Conservation (phyloP, 1,284 basidiomycete species). For the Pyrrhoderma noxium region DNA sequence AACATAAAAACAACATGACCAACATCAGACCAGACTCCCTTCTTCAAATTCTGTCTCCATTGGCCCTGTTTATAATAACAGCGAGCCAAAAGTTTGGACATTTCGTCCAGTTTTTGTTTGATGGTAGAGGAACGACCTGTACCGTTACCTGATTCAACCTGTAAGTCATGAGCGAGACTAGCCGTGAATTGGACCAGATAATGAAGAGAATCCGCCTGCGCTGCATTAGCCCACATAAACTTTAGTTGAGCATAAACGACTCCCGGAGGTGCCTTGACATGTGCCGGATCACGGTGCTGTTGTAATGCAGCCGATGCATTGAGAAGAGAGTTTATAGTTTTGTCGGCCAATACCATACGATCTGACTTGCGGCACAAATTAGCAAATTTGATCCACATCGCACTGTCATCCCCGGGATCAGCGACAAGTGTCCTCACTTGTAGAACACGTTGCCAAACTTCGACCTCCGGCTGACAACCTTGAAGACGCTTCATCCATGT, state of each 20-base stretch:
- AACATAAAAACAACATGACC: slow-evolving; percentile 26
- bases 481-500: slow-evolving; percentile 95
- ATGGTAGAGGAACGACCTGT: slow-evolving; percentile 41
- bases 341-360: slow-evolving; percentile 86
- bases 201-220: slow-evolving; percentile 71
- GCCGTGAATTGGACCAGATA: slow-evolving; percentile 85
- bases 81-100: slow-evolving; percentile 85
- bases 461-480: slow-evolving; percentile 97
- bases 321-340: slow-evolving; percentile 91
- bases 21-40: slow-evolving; percentile 71
- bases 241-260: slow-evolving; percentile 98
- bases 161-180: slow-evolving; percentile 73
- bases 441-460: slow-evolving; percentile 97
- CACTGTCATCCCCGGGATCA: slow-evolving; percentile 89
- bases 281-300: slow-evolving; percentile 28
- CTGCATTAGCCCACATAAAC: slow-evolving; percentile 91
- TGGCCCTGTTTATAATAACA: slow-evolving; percentile 97
- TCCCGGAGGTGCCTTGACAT: slow-evolving; percentile 82
- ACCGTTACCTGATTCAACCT: slow-evolving; percentile 42
- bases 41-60: slow-evolving; percentile 83
- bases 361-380: slow-evolving; percentile 84
- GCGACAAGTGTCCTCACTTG: slow-evolving; percentile 95
- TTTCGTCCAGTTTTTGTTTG: slow-evolving; percentile 64
- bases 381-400: slow-evolving; percentile 96
- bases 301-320: slow-evolving; percentile 43